Evolutionary conservation across 768 basidiomycete genomes (phyloP).

Genomic region (Macrocybe gigantea): DNA sequence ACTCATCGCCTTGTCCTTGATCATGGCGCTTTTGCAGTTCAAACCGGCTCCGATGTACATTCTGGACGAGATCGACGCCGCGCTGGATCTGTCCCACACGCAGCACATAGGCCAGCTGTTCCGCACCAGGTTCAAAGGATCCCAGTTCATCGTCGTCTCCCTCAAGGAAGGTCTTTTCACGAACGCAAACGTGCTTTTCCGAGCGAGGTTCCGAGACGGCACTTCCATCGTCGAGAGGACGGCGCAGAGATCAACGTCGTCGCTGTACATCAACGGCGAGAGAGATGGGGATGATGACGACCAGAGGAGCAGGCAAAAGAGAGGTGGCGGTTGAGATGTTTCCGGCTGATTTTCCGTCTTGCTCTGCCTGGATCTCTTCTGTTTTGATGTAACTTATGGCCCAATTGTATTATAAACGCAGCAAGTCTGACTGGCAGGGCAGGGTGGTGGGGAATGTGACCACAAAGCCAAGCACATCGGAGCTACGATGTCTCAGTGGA

Average conservation of each 20-base stretch:
- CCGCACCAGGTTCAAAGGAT: slow-evolving; percentile 93
- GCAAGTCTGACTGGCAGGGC: no score
- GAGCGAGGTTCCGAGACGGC: slow-evolving; percentile 89
- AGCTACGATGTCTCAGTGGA: no score
- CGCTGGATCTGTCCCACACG: slow-evolving; percentile 91
- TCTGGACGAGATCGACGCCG: slow-evolving; percentile 97
- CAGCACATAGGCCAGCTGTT: slow-evolving; percentile 99
- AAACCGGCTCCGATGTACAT: slow-evolving; percentile 99
- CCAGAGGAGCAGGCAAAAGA: slow-evolving; percentile 22
- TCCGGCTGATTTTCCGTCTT: not conserved
- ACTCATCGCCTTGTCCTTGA: slow-evolving; percentile 93
- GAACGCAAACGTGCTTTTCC: slow-evolving; percentile 95
- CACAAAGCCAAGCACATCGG: no score
- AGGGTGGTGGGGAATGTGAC: no score
- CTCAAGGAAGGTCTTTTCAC: slow-evolving; percentile 97
- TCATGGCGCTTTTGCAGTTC: slow-evolving; percentile 99
- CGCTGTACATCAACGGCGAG: slow-evolving; percentile 31
- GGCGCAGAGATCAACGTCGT: slow-evolving; percentile 54
- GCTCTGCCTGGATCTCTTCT: not conserved
- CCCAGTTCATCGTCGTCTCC: slow-evolving; percentile 96
- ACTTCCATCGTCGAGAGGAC: slow-evolving; percentile 88
- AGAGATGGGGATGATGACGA: slow-evolving; percentile 21
- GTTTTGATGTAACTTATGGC: no score
- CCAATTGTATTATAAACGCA: no score
- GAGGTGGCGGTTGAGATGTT: slow-evolving; percentile 20